Evolutionary conservation across 2,329 filamentous ascomycete species (phyloP), one percentile per base, ranked within the genome.

Genomic region (Phialophora tarda): DNA sequence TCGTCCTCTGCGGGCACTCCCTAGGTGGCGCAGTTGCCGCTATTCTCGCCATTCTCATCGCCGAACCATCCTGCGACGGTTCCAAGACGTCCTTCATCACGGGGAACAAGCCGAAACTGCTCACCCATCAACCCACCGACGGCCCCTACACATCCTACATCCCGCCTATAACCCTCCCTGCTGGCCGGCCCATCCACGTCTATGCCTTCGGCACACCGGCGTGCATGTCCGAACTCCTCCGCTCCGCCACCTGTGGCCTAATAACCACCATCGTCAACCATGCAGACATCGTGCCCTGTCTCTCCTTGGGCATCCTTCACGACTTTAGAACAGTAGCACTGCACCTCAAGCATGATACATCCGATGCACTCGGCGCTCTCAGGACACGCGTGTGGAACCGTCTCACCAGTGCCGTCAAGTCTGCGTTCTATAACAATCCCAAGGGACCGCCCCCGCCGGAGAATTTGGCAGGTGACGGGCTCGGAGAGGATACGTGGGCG

Each of bases 201-300:
- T 93, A 91, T 74, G 89, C 91, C 6, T 93, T 92, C 74, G 91
- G 91, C 0, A 88, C 90, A 1, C 90, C 90, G 0, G 86, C 89
- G 0, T 89, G 89, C 14, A 87, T 93, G 84, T 91, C 89, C 0
- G 83, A 89, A 0, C 85, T 88, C 1, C 82, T 93, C 7, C 86
- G 90, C 50, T 85, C 85, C 65, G 88, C 88, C 11, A 93, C 91
- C 0, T 84, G 89, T 14, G 90, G 89, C 1, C 82, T 93, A 7
- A 89, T 93, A 67, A 93, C 91, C 2, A 92, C 87, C 8, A 83
- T 91, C 4, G 85, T 92, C 11, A 89, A 93, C 72, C 88, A 89
- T 21, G 85, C 88, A 74, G 91, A 93, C 73, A 80, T 93, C 10
- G 89, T 93, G 0, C 91, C 91, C 0, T 88, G 86, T 61, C 83